Conservation (phyloP, 352 stramenopile genomes). For the Globisporangium carolinianum region DNA sequence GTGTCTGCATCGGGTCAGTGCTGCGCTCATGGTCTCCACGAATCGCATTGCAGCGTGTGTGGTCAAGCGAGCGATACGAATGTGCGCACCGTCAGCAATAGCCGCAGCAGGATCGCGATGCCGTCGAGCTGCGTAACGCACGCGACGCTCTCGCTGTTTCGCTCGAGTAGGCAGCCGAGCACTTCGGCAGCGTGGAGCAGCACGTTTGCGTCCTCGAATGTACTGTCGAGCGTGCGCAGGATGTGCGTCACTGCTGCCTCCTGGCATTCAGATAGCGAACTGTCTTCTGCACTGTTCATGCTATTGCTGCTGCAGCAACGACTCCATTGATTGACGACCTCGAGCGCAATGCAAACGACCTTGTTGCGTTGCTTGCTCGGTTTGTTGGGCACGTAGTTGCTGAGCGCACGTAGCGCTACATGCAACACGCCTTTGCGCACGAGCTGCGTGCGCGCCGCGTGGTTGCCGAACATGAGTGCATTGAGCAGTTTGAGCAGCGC, state of each 20-base stretch:
- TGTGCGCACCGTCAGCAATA: constrained; percentile 22
- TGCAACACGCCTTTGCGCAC: constrained; percentile 21
- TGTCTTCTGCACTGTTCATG: constrained; percentile 8
- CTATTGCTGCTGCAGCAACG: neutral
- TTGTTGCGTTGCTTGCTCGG: constrained; percentile 26
- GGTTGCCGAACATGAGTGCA: constrained; percentile 23
- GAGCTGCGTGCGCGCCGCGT: constrained; percentile 8
- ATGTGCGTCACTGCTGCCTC: constrained; percentile 14
- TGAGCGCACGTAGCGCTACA: constrained; percentile 19
- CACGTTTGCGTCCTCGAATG: constrained; percentile 24
- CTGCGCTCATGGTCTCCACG: no score
- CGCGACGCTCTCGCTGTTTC: constrained; percentile 20
- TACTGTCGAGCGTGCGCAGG: constrained; percentile 23
- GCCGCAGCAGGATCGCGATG: constrained; percentile 23
- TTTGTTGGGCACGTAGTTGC: constrained; percentile 12
- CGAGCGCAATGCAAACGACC: constrained; percentile 33
- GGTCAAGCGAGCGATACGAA: neutral
- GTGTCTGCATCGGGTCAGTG: no score
- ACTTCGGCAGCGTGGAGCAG: constrained; percentile 32
- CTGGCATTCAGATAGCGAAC: constrained; percentile 12
- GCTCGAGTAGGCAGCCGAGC: constrained; percentile 29
- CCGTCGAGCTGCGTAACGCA: constrained; percentile 22
- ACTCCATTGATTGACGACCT: constrained; percentile 27
- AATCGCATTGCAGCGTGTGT: neutral
- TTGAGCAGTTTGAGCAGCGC: constrained; percentile 38